A percentile compares a stretch with the other conserved stretches of the same genome.
phyloP scores from a whole-genome alignment of 176 grass and related monocot genomes.

The Aegilops bicornis region DNA sequence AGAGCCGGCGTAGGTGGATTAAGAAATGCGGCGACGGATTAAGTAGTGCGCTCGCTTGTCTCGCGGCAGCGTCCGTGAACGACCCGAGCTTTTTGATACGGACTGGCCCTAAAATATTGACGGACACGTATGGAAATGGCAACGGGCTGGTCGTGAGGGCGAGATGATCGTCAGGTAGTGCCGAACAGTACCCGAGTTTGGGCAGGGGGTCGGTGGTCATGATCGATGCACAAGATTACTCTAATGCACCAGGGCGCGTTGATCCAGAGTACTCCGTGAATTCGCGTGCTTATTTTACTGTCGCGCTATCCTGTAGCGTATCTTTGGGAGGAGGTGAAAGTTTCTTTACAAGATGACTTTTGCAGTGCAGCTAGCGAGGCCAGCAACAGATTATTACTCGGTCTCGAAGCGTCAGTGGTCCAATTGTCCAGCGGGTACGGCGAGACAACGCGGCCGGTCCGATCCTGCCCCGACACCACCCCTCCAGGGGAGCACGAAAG shows the following conservation, averaged over 20 bases:
- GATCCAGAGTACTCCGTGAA: not conserved
- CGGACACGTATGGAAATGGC: slow-evolving; percentile 13
- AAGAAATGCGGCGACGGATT: slow-evolving; percentile 1
- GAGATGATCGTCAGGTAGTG: not conserved
- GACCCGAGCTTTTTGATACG: not conserved
- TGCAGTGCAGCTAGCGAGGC: not conserved
- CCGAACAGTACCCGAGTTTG: not conserved
- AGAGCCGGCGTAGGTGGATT: slow-evolving; percentile 2
- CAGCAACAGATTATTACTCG: not conserved
- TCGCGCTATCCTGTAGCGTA: not conserved
- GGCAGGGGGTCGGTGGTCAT: not conserved
- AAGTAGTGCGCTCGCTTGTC: not conserved
- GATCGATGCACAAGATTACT: not conserved
- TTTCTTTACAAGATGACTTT: not conserved
- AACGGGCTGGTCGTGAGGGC: not conserved
- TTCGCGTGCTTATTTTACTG: not conserved
- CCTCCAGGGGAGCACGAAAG: slow-evolving; percentile 36
- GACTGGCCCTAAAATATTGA: not conserved
- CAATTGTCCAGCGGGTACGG: slow-evolving; percentile 27
- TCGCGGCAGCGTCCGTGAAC: not conserved
- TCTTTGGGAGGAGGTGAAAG: not conserved
- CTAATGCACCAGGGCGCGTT: not conserved
- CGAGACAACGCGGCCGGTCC: not conserved
- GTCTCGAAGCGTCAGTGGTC: not conserved
- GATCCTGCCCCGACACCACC: slow-evolving; percentile 31